phyloP scores from a whole-genome alignment of 441 rosid genomes.

The Euphorbia schlechtendalii region DNA sequence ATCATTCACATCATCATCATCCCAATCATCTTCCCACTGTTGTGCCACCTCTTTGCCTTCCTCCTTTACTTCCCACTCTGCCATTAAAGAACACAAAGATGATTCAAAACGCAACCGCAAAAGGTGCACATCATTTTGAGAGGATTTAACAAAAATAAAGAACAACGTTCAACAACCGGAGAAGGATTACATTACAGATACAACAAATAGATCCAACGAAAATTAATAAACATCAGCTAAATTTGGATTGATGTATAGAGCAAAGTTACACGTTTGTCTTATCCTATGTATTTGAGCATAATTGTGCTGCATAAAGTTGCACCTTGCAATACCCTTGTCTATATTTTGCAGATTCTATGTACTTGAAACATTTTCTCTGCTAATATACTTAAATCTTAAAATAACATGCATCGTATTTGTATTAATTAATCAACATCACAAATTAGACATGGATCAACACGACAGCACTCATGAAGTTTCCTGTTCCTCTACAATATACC shows the following conservation, averaged over 20 bases:
- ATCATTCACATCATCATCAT: conserved; percentile 86
- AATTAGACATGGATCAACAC: not conserved
- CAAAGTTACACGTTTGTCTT: not conserved
- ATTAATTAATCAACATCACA: not conserved
- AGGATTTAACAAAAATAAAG: not conserved
- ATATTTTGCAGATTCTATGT: not conserved
- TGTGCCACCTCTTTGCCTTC: conserved; percentile 64
- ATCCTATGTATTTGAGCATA: not conserved
- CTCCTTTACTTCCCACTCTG: conserved; percentile 75
- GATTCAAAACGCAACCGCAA: not conserved
- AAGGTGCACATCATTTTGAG: not conserved
- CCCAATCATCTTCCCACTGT: conserved; percentile 99
- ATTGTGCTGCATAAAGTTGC: not conserved
- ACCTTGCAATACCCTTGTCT: too few species aligned
- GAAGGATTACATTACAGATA: too few species aligned
- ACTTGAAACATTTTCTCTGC: not conserved
- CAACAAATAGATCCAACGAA: not conserved
- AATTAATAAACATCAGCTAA: not conserved
- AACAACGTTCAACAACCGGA: not conserved
- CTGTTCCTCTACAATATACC: too few species aligned
- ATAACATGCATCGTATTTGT: not conserved
- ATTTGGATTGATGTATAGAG: not conserved
- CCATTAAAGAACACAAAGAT: not conserved
- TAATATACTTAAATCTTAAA: too few species aligned
- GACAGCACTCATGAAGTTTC: too few species aligned